Evolutionary conservation across 176 grass and related monocot species (phyloP), one percentile per base, ranked within the genome.

Genomic region (Phyllostachys edulis): DNA sequence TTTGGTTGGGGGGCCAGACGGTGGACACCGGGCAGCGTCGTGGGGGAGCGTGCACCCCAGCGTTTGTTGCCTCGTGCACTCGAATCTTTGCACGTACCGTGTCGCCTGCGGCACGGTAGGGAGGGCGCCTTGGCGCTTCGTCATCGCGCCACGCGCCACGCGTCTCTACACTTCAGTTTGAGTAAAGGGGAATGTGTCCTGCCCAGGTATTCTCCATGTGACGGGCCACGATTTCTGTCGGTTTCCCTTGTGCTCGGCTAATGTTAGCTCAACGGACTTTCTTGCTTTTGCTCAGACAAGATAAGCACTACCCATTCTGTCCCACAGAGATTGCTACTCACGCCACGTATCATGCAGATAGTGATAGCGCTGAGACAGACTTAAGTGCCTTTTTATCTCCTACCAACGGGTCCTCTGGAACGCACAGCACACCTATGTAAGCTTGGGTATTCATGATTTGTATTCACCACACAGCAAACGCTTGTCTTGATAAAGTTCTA

Each of bases 401-500:
- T 6, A 46, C 57, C 26, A 84, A 84, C 79, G 77, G 80, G 52
- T 92, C 87, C 61, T 80, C 55, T 26, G 75, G 67, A 12, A 89
- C 66, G 26, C 87, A 84, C 40, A 21, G 5, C 26, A 37, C 49
- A 55, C 45, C 47, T 12, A 0, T 20, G 5, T 5, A 18, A 52
- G 17, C 5, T 17, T 27, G 2, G 13, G 47, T 11, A 6, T 52
- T 51, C 71, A 34, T 11, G 24, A 12, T 20, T 44, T 17, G 46
- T 10, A 46, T 50, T 4, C 6, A 6, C 12, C 75, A 41, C 7
- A 32, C 38, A 62, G 17, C 21, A 57, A 24, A 40, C 7, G 23
- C 3, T 8, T 54, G 6, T 6, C 18, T 9, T 13, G 47, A 29
- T 21, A 5, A 37, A 36, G 54, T 36, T 3, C 11, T 46, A 46